A percentile compares a stretch with the other conserved stretches of the same genome.
Evolutionary conservation across 371 early-diverging fungal species (phyloP).

Genomic region (Mucor irregularis): DNA sequence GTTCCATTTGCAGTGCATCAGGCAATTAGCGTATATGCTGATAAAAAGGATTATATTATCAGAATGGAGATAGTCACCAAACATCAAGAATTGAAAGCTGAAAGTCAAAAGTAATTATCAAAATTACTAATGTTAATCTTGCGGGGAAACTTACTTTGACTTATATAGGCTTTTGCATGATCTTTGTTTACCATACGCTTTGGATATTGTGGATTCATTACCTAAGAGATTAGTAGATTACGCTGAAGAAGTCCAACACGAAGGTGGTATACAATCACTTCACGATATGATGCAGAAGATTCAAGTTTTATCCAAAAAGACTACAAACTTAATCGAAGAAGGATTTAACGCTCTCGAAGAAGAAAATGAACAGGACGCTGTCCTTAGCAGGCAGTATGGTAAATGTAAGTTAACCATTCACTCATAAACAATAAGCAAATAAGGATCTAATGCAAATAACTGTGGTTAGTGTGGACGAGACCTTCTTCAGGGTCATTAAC

Average conservation of each 20-base stretch:
- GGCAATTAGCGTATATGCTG: constrained; percentile 79
- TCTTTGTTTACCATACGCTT: constrained; percentile 20
- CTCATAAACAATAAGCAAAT: background rate
- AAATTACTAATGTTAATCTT: background rate
- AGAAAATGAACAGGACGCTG: constrained; percentile 74
- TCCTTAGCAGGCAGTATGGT: constrained; percentile 53
- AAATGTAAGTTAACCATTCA: constrained; percentile 29
- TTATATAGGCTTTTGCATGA: constrained; percentile 24
- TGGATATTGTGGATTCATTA: constrained; percentile 58
- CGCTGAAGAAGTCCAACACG: constrained; percentile 72
- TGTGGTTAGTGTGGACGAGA: constrained; percentile 55
- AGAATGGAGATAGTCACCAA: constrained; percentile 61
- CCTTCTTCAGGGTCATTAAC: constrained; percentile 65
- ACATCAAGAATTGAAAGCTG: constrained; percentile 62
- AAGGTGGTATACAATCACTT: constrained; percentile 68
- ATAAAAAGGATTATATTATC: constrained; percentile 73
- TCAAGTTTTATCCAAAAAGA: constrained; percentile 52
- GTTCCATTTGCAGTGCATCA: constrained; percentile 92
- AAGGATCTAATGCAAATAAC: background rate
- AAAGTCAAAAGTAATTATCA: constrained; percentile 51
- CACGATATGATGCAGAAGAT: constrained; percentile 66
- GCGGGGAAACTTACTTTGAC: background rate
- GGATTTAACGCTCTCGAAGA: constrained; percentile 67
- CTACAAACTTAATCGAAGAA: constrained; percentile 59
- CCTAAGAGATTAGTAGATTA: constrained; percentile 66